Base-by-base conservation (phyloP, 805 yeast genomes). In the Candida glaebosa region DNA sequence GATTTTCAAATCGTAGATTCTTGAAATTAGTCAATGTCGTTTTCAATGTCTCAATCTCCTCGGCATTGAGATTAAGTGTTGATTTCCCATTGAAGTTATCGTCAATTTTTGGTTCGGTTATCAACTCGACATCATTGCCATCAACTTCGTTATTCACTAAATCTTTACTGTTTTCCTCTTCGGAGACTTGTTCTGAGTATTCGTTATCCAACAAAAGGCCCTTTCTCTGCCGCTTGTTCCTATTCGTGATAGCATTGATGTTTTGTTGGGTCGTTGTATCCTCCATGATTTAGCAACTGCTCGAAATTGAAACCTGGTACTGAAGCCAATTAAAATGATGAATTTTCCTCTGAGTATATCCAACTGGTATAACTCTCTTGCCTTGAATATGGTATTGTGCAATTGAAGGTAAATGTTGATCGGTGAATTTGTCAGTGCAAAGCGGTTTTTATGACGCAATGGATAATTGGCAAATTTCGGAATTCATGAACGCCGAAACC, bases 121-220 rank as follows among this genome's bases (percentile, higher is more conserved):
- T 30, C n/a, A n/a, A n/a, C 8, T n/a, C 33, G n/a, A 30, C 17
- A n/a, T 31, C 34, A 18, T 32, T 32, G 5, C 19, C 35, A 17
- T 32, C 16, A 5, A 16, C 35, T 5, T 16, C 17, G n/a, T 17
- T 12, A 4, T 32, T 18, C 19, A 6, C 35, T 7, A 8, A 16
- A 12, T 32, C 38, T 5, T 5, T 3, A 12, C 18, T 5, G 26
- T 16, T 15, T 6, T 37, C 37, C 22, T 33, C 38, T 16, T 38
- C 26, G 14, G 25, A 15, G 12, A 3, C 24, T 18, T 34, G 37
- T n/a, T 35, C 38, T 2, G 41, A 25, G 36, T 51, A 54, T 5
- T 57, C 60, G 34, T 54, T 48, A 32, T 45, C 47, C 5, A 50
- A 18, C 15, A 44, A 43, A 4, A 59, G 42, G 1, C 58, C 50